Conservation (phyloP, 2,329 filamentous ascomycete species). For the Calonectria multiphialidica region DNA sequence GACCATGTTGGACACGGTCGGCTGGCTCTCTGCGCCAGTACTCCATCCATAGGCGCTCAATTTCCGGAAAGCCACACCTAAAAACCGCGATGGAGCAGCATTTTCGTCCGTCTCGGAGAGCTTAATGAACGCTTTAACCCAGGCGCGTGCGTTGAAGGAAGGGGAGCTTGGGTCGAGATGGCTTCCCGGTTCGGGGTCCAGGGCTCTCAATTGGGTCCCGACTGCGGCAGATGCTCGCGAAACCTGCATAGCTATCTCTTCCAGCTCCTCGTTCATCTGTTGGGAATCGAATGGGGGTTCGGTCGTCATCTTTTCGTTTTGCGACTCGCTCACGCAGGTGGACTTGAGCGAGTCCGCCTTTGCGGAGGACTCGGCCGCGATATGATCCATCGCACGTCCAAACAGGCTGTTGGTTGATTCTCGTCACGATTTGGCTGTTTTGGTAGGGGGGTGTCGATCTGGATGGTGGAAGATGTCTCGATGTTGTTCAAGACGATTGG, state of each 20-base stretch:
- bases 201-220: background rate
- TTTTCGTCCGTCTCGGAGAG: conserved; percentile 28
- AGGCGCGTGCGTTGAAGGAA: conserved; percentile 26
- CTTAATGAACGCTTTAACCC: conserved; percentile 30
- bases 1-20: conserved; percentile 23
- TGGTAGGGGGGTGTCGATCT: background rate
- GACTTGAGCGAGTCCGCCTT: background rate
- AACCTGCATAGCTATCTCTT: background rate
- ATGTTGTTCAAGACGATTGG: background rate
- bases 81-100: conserved; percentile 15
- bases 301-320: background rate
- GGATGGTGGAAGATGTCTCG: background rate
- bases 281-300: background rate
- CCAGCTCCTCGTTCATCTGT: background rate
- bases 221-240: background rate
- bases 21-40: conserved; percentile 26
- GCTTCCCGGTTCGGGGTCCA: conserved; percentile 4
- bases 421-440: background rate
- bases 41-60: conserved; percentile 34
- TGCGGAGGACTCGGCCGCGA: background rate
- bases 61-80: conserved; percentile 31
- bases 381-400: background rate
- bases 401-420: background rate
- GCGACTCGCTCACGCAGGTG: background rate
- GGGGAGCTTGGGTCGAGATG: conserved; percentile 28